Base-by-base conservation (phyloP, 192 early-diverging fungal species). In the Backusella parvicylindrica region DNA sequence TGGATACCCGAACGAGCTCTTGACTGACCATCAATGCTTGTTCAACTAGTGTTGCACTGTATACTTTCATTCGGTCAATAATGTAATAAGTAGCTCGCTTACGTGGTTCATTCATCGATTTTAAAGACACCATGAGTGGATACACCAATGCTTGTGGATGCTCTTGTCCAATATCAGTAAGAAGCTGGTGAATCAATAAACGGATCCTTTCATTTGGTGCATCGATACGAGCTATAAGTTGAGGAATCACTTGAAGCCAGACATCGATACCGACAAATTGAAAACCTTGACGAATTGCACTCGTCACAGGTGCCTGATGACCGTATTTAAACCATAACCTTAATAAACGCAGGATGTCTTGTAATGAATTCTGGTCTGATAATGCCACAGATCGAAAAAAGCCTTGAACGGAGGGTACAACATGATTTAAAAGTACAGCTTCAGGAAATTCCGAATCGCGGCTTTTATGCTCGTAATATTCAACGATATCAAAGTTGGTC, bases 171-270 rank as follows among this genome's bases (percentile, higher is more conserved):
- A 99, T 90, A 73, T 96, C 95, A 0, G 89, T 86, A 68, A 99
- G 80, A n/a, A 99, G 76, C 68, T 95, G 93, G 77, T 96, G 94
- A 56, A 99, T 93, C 38, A 98, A 83, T 31, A 87, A 80, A 41
- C 95, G 92, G 0, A 97, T 92, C 31, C 92, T 88, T 18, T 87
- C 84, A 74, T 85, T 88, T 11, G 91, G 88, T 3, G 94, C 89
- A 71, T 98, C 94, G 71, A 97, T 96, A 33, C 97, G 86, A 0
- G 96, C 97, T 85, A 99, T 95, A 23, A 99, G 82, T 84, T 98
- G 96, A 9, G 97, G 97, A 79, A 99, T 98, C 30, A 99, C 97
- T 81, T 99, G 95, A 67, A 99, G 82, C 97, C 97, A 99, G 0
- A 94, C 94, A 50, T 95, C 94, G 56, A 97, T 93, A 64, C 86